These are phyloP conservation scores for Monosporascus sp. DNA, from an alignment of 2,329 filamentous ascomycete species.

Conservation along the genomic window DNA sequence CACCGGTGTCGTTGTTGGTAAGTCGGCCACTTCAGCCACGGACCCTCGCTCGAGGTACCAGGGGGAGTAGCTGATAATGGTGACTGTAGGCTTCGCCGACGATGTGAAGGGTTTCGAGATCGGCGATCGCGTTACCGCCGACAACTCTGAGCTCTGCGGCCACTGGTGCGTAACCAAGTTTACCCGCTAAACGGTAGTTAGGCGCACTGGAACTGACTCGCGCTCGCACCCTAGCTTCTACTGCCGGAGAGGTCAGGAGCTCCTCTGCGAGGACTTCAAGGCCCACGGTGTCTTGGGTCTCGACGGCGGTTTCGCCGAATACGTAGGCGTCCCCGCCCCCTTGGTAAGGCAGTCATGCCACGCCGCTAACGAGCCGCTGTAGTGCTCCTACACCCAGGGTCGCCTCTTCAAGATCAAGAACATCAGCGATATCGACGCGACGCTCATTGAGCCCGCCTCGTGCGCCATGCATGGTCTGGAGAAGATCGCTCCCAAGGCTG, in stretches of 20 bases:
- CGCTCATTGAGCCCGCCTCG: constrained; percentile 64
- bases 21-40: constrained; percentile 37
- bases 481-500: constrained; percentile 61
- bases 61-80: constrained; percentile 4
- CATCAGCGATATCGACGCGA: constrained; percentile 62
- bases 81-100: constrained; percentile 24
- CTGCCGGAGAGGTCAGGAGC: constrained; percentile 60
- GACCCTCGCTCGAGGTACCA: constrained; percentile 2
- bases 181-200: not conserved
- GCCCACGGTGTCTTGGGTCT: constrained; percentile 59
- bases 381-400: constrained; percentile 42
- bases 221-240: constrained; percentile 44
- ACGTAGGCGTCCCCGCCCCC: constrained; percentile 31
- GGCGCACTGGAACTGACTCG: constrained; percentile 5
- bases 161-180: constrained; percentile 40
- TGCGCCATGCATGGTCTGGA: constrained; percentile 67
- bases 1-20: constrained; percentile 56
- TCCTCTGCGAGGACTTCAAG: constrained; percentile 65
- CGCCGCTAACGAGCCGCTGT: not conserved
- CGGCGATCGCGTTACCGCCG: constrained; percentile 59
- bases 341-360: constrained; percentile 38
- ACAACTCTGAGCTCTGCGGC: constrained; percentile 62
- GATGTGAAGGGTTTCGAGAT: constrained; percentile 55
- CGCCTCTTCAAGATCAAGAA: constrained; percentile 62
- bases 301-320: constrained; percentile 69